These are phyloP conservation scores for Stipa capillata DNA, from an alignment of 176 grass and related monocot species.

Conservation along the genomic window DNA sequence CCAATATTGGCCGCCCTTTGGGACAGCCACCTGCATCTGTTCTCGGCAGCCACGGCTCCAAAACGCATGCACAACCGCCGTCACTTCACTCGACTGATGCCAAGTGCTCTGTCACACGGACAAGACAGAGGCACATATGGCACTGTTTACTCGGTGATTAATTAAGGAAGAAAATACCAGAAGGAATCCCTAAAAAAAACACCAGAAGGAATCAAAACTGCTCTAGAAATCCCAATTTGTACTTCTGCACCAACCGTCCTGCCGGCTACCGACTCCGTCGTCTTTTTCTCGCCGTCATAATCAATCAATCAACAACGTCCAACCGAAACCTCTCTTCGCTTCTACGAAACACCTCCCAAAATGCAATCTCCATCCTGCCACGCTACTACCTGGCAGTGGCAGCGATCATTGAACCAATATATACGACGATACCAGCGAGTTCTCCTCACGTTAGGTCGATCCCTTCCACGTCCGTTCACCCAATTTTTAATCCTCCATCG, in stretches of 20 bases:
- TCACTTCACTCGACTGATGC: not conserved
- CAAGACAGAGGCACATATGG: not conserved
- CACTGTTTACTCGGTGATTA: not conserved
- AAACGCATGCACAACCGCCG: not conserved
- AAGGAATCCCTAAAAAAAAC: too few species aligned
- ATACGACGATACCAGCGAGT: not conserved
- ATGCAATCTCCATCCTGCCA: not conserved
- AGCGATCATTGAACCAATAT: not conserved
- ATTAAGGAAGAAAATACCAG: not conserved
- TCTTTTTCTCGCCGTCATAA: not conserved
- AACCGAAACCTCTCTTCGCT: slow-evolving; percentile 5
- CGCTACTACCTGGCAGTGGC: not conserved
- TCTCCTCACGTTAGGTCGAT: slow-evolving; percentile 25
- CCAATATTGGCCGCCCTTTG: not conserved
- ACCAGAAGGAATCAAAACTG: not conserved
- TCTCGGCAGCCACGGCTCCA: not conserved
- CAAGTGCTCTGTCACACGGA: not conserved
- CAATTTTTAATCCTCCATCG: not conserved
- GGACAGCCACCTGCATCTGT: not conserved
- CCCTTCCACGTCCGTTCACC: not conserved
- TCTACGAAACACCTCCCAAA: not conserved
- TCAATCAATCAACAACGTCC: not conserved
- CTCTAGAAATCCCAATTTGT: not conserved
- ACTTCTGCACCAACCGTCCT: not conserved
- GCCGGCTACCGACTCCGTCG: not conserved